Base-by-base conservation (phyloP, 257 asterid species). In the Coffea canephora region DNA sequence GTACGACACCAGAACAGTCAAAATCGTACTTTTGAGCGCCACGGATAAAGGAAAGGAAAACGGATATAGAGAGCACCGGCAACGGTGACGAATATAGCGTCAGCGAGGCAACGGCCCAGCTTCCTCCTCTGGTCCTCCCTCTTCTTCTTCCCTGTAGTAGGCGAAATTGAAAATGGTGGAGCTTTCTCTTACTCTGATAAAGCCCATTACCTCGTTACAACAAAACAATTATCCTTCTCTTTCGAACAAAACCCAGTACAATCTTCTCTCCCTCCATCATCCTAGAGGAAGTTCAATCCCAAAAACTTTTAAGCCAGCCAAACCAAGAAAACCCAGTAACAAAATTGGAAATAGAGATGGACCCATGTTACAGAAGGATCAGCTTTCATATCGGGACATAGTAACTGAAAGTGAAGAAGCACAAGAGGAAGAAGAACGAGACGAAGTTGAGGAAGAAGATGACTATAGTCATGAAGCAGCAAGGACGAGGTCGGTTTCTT, bases 401-500 rank as follows among this genome's bases (percentile, higher is more conserved):
- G 73, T 31, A 13, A 61, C 55, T 13, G 72, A 39, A 71, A 65
- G 19, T 6, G 41, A 67, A 23, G 86, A 57, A 23, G 86, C 71
- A n/a, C 85, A 19, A 34, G 77, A 68, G 48, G 85, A 76, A 16
- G 76, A 78, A 50, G 80, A 54, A 41, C 77, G 49, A 11, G 70
- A 71, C 11, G 80, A 52, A 16, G 67, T 77, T 13, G 85, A 31
- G 46, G 61, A 74, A 64, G 84, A 61, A 61, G 71, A 81, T 57
- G 83, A 62, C 43, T 75, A 50, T 43, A 66, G 18, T 48, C 18
- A 71, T 62, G 55, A 11, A 12, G 65, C 71, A 78, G 65, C 67
- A 41, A 71, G 75, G 81, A 77, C 68, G 84, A 78, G 59, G 90
- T 78, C 46, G 86, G 70, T 46, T 54, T 71, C 77, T 68, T 46